Conservation (phyloP, 169 alveolate genomes). For the Ichthyophthirius multifiliis region DNA sequence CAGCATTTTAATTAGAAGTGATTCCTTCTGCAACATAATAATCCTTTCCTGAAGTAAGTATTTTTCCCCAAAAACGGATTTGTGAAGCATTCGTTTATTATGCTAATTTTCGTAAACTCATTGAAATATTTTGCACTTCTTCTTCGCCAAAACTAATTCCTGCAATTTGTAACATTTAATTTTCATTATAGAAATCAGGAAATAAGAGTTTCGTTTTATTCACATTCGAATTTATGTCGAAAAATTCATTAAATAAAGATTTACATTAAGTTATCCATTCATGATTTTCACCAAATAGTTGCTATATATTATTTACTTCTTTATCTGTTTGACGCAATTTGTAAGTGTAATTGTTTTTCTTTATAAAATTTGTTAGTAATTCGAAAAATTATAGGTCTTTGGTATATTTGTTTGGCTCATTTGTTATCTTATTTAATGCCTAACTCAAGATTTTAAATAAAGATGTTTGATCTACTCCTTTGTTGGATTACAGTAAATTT, state of each 20-base stretch:
- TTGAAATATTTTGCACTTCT: constrained; percentile 57
- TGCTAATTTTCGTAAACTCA: constrained; percentile 63
- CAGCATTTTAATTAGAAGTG: constrained; percentile 46
- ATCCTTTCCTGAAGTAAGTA: constrained; percentile 64
- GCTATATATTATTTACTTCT: constrained; percentile 49
- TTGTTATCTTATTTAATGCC: background rate
- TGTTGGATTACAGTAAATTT: no score
- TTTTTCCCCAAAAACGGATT: constrained; percentile 79
- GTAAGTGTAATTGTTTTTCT: constrained; percentile 52
- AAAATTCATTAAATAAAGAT: constrained; percentile 31
- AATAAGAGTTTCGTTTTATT: constrained; percentile 12
- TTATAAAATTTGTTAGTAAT: constrained; percentile 50
- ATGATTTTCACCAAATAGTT: constrained; percentile 2
- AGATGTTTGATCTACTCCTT: background rate
- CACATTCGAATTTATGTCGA: background rate
- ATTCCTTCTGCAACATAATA: constrained; percentile 80
- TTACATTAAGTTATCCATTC: constrained; percentile 43
- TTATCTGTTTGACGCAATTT: constrained; percentile 47
- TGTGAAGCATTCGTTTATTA: constrained; percentile 53
- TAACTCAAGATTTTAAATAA: background rate
- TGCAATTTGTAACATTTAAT: constrained; percentile 67
- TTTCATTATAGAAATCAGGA: constrained; percentile 43
- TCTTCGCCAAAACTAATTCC: constrained; percentile 82
- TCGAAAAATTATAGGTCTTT: constrained; percentile 40
- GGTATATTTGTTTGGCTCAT: background rate